Percentiles rank a stretch among this genome's conserved stretches.
Conservation (phyloP, 805 yeast species). For the Blastobotrys chiropterorum region DNA sequence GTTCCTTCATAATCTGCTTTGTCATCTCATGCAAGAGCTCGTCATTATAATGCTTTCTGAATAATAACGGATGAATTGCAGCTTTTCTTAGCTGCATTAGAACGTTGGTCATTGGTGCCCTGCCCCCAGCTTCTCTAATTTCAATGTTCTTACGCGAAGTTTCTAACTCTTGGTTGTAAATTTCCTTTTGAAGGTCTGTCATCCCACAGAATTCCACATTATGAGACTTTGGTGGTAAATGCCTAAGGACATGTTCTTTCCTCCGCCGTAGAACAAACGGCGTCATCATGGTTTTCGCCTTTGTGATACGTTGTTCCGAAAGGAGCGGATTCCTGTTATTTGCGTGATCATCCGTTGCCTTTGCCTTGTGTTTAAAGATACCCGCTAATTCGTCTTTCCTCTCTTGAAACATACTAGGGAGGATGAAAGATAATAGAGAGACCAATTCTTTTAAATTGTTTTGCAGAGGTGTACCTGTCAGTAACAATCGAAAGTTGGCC, state of each 20-base stretch:
- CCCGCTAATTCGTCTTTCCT: constrained; percentile 76
- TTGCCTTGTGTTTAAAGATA: constrained; percentile 82
- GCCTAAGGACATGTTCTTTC: constrained; percentile 85
- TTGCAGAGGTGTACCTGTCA: constrained; percentile 97
- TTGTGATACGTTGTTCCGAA: constrained; percentile 83
- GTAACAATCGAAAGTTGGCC: constrained; percentile 76
- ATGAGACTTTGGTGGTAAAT: constrained; percentile 74
- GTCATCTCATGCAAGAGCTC: constrained; percentile 60
- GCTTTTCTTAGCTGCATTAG: constrained; percentile 90
- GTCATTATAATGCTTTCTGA: constrained; percentile 60
- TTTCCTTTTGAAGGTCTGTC: constrained; percentile 43
- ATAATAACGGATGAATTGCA: constrained; percentile 83
- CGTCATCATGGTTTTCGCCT: constrained; percentile 97
- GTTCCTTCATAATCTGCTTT: constrained; percentile 70
- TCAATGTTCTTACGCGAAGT: constrained; percentile 28
- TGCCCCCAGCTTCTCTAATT: constrained; percentile 28
- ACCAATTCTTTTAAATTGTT: constrained; percentile 87
- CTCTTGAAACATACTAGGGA: constrained; percentile 75
- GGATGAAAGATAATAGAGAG: constrained; percentile 82
- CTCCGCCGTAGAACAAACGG: constrained; percentile 92
- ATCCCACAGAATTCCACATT: constrained; percentile 60
- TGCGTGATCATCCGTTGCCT: constrained; percentile 40
- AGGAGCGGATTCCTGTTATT: constrained; percentile 64
- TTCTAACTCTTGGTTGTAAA: constrained; percentile 58
- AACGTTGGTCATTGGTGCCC: constrained; percentile 32